Conservation (phyloP, 352 stramenopile species). For the Globisporangium solare region DNA sequence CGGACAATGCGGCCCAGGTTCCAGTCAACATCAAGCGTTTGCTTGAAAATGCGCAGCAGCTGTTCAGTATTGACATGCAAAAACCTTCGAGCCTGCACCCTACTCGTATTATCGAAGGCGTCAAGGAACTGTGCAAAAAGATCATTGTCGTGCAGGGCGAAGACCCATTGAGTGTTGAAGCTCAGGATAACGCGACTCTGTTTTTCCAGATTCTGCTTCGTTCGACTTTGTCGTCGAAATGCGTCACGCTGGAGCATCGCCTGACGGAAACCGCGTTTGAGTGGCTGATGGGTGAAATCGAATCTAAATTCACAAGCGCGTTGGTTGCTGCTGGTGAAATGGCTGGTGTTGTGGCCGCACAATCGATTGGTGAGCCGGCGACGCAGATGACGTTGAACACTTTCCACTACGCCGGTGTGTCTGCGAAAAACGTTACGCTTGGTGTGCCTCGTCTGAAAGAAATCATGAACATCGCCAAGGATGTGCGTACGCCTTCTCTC, state of each 20-base stretch:
- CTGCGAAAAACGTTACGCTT: slow-evolving; percentile 99
- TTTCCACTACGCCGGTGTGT: slow-evolving; percentile 99
- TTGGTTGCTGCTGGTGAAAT: slow-evolving; percentile 97
- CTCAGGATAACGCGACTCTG: slow-evolving; percentile 97
- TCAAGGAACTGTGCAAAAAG: slow-evolving; percentile 92
- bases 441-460: slow-evolving; percentile 99
- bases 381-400: slow-evolving; percentile 99
- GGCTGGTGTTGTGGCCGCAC: slow-evolving; percentile 97
- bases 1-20: slow-evolving; percentile 86
- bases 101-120: slow-evolving; percentile 83
- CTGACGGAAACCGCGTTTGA: slow-evolving; percentile 96
- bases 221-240: slow-evolving; percentile 95
- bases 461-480: slow-evolving; percentile 99
- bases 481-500: slow-evolving; percentile 95
- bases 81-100: slow-evolving; percentile 93
- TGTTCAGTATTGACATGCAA: slow-evolving; percentile 91
- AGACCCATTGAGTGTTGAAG: slow-evolving; percentile 93
- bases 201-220: slow-evolving; percentile 98
- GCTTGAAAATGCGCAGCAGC: slow-evolving; percentile 95
- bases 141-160: slow-evolving; percentile 96
- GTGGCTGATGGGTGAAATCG: slow-evolving; percentile 94
- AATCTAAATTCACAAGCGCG: slow-evolving; percentile 95
- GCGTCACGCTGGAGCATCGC: slow-evolving; percentile 94
- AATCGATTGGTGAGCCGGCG: slow-evolving; percentile 98
- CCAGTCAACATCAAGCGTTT: slow-evolving; percentile 94